A percentile compares a stretch with the other conserved stretches of the same genome.
Conservation (phyloP, 371 early-diverging fungal species). For the Mortierella sp. region DNA sequence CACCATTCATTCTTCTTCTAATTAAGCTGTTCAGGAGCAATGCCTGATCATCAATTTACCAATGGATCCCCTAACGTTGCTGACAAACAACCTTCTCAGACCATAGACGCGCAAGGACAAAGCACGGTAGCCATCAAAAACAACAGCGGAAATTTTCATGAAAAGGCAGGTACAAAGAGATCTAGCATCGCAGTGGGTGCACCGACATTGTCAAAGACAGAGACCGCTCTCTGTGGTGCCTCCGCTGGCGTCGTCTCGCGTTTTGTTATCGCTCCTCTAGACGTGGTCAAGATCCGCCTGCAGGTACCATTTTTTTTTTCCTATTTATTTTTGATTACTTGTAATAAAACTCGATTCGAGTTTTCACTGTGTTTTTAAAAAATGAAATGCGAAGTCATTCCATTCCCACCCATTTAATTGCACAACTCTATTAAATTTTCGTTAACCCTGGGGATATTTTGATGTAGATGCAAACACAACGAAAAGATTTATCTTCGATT, state of each 20-base stretch:
- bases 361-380: neutral
- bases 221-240: slow-evolving; percentile 77
- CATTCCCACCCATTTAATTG: neutral
- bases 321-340: neutral
- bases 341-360: neutral
- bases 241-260: slow-evolving; percentile 78
- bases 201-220: slow-evolving; percentile 63
- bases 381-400: neutral
- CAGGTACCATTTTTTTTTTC: slow-evolving; percentile 61
- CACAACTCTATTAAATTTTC: too few relatives aligned
- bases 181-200: slow-evolving; percentile 46
- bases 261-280: slow-evolving; percentile 87
- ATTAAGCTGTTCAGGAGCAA: neutral
- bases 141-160: neutral
- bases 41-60: slow-evolving; percentile 7
- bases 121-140: neutral
- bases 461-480: slow-evolving; percentile 55
- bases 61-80: neutral
- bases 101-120: neutral
- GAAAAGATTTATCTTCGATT: slow-evolving; percentile 38
- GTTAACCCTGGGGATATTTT: too few relatives aligned
- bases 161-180: neutral
- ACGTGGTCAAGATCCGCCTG: slow-evolving; percentile 93
- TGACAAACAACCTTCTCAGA: neutral
- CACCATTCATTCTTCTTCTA: neutral